Evolutionary conservation across 176 grass and related monocot genomes (phyloP), one percentile per base, ranked within the genome.

Genomic region (Miscanthus lutarioriparius): DNA sequence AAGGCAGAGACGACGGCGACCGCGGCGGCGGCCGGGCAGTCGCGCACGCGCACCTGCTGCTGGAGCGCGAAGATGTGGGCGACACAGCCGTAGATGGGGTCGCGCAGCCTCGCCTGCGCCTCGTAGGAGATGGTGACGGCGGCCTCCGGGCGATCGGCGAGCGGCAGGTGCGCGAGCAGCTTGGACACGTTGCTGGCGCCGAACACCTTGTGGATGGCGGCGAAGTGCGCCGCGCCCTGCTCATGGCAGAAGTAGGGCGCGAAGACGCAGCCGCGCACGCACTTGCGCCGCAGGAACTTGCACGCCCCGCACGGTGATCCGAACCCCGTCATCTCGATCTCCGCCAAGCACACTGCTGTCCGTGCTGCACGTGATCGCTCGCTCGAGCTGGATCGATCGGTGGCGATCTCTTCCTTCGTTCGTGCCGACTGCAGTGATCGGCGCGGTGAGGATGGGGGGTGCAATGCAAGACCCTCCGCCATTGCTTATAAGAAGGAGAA

Each of bases 181-280:
- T 97, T 97, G 26, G 95, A 97, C 74, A 93, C 92, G 76, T 97
- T 97, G 80, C 95, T 97, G 45, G 95, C 95, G 48, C 95, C 95
- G 64, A 97, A 97, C 39, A 97, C 95, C 90, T 95, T 97, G 82
- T 97, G 95, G 83, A 98, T 93, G 74, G 96, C 93, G 68, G 96
- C 91, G 82, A 98, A 98, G 89, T 95, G 93, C 37, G 83, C 83
- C 25, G 93, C 85, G n/a, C 92, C 96, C 79, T 98, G 96, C 77
- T 98, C 96, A 54, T 98, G 96, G 85, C 96, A 95, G 88, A 98
- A 98, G 92, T 92, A 98, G 6, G 96, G 96, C 51, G 96, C 96
- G 84, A 98, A 95, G 2, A 98, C 91, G 79, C 96, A 98, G 9
- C 96, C 96, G 30, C 91, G 90, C 38, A 88, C 91, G 83, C 96